Evolutionary conservation across 768 basidiomycete genomes (phyloP), one percentile per base, ranked within the genome.

Genomic region (Suillus paluster): DNA sequence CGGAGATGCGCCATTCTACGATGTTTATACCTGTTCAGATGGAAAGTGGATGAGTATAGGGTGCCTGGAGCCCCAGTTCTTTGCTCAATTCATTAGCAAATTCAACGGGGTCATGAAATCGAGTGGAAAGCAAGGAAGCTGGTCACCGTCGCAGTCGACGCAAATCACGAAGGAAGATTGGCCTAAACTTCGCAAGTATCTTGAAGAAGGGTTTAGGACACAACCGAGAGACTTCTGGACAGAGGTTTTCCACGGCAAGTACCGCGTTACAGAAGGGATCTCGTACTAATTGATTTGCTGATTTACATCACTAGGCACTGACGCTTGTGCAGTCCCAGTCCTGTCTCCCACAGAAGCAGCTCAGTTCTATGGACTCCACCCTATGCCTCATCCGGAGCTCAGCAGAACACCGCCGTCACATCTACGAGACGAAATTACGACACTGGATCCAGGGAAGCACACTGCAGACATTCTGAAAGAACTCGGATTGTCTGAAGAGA

Each of bases 1-100:
- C 65, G 90, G 91, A 0, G 91, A 90, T 4, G 83, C 90, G 6
- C 92, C 92, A 0, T 93, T 87, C 77, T 95, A 95, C 68, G 81
- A 80, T 62, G 76, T 91, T 11, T 94, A 95, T 67, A 80, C 81
- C 1, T 93, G 91, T 70, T 79, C 85, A 60, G 91, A 90, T 70
- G 88, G 87, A 1, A 76, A 81, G 42, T 92, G 85, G 83, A 90
- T 95, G 83, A 85, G 88, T 3, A 84, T 94, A 30, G 91, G 85
- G 33, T 91, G 90, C 68, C 71, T 92, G 14, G 91, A 93, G 70
- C 87, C 89, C 6, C 83, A 84, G 44, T 92, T 92, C 74, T 92
- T 88, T 72, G 74, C 77, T 25, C 77, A 74, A 1, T 92, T 93
- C 68, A 77, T 92, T 48, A 77, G 81, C 11, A 68, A 66, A 2